Conservation (phyloP, 805 yeast species). For the Ogataea chonburiensis region DNA sequence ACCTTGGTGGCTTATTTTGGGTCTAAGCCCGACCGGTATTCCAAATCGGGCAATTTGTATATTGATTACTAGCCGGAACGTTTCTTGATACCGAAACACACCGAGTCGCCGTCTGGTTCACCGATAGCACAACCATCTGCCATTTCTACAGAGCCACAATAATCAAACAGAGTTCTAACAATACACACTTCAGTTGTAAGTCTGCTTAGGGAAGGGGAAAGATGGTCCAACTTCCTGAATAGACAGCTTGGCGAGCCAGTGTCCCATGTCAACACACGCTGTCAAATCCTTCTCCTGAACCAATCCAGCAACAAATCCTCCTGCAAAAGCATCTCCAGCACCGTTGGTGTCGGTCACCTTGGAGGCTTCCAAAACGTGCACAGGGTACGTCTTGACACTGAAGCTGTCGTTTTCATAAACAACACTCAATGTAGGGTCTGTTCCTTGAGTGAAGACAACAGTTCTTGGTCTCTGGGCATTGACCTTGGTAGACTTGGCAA, state of each 20-base stretch:
- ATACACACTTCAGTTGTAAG: too few species aligned
- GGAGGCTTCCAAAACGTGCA: constrained; percentile 64
- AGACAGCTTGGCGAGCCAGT: constrained; percentile 92
- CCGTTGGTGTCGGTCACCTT: constrained; percentile 93
- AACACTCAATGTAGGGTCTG: constrained; percentile 84
- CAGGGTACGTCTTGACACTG: constrained; percentile 55
- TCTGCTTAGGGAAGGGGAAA: constrained; percentile 76
- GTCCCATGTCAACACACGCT: constrained; percentile 76
- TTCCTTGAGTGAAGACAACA: constrained; percentile 93
- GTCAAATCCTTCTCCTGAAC: constrained; percentile 67
- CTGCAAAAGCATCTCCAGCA: constrained; percentile 98
- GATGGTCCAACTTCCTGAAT: constrained; percentile 95
- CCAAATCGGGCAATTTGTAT: constrained; percentile 1
- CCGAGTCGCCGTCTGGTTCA: too few species aligned
- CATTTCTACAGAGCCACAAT: too few species aligned
- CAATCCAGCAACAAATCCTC: constrained; percentile 89
- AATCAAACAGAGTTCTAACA: too few species aligned
- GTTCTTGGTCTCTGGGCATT: constrained; percentile 71
- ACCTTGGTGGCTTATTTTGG: constrained; percentile 1
- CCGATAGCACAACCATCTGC: too few species aligned
- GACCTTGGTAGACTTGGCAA: constrained; percentile 76
- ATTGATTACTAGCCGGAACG: too few species aligned
- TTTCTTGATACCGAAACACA: too few species aligned
- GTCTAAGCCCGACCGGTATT: constrained; percentile 5
- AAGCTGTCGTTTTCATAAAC: constrained; percentile 50